Conservation (phyloP, 805 yeast genomes). For the Sungouiozyma intestinalis region DNA sequence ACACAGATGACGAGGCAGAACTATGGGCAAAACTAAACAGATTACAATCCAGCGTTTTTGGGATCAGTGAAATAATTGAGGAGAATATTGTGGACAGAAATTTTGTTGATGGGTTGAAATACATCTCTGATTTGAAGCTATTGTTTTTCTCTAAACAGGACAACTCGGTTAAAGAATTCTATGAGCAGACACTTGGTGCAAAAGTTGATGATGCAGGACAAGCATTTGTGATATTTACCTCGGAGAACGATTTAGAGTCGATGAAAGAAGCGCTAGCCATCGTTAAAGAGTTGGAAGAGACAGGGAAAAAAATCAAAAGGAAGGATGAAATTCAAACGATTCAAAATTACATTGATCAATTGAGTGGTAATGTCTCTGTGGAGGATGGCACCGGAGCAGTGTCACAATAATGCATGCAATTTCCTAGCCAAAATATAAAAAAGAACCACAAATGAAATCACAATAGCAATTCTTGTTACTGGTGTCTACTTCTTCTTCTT, state of each 20-base stretch:
- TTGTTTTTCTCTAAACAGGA: conserved; percentile 43
- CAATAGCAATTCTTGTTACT: too few species aligned
- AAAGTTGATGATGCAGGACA: conserved; percentile 29
- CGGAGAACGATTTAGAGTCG: conserved; percentile 34
- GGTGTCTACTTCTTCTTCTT: neutral
- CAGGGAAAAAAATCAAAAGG: conserved; percentile 24
- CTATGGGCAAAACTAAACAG: conserved; percentile 64
- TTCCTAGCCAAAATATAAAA: too few species aligned
- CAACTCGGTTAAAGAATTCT: conserved; percentile 30
- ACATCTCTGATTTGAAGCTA: conserved; percentile 59
- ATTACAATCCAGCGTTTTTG: conserved; percentile 72
- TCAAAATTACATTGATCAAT: conserved; percentile 22
- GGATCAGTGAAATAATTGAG: conserved; percentile 61
- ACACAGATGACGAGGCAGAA: conserved; percentile 43
- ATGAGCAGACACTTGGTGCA: conserved; percentile 1
- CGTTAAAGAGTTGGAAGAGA: conserved; percentile 37
- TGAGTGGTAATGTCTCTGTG: conserved; percentile 11
- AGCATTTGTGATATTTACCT: conserved; percentile 38
- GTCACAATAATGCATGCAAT: neutral
- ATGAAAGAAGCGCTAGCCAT: conserved; percentile 32
- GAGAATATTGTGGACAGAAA: conserved; percentile 47
- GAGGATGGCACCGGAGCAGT: neutral
- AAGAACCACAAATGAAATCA: too few species aligned
- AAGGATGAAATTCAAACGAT: conserved; percentile 31
- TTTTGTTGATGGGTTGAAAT: conserved; percentile 57